Conservation (phyloP, 352 stramenopile species). For the Salisapilia sapeloensis region DNA sequence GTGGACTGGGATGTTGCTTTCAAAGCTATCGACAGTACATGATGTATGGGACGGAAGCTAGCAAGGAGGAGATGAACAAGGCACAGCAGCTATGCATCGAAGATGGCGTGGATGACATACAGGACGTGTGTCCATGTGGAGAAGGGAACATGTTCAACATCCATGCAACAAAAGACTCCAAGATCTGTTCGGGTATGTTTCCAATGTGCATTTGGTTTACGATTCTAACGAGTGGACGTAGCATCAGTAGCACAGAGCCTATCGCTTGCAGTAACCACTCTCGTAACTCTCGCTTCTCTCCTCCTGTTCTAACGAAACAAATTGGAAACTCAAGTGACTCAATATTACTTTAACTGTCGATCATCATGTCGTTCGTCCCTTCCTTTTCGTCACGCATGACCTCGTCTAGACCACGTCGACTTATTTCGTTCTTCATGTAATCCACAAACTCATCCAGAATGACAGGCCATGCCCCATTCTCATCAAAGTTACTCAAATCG, state of each 20-base stretch:
- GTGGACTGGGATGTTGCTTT: conserved; percentile 62
- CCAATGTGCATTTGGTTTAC: too few species aligned
- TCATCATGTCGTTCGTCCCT: conserved; percentile 26
- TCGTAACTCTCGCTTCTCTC: too few species aligned
- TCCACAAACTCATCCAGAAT: conserved; percentile 72
- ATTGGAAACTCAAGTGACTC: too few species aligned
- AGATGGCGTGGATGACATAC: conserved; percentile 15
- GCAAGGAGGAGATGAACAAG: conserved; percentile 22
- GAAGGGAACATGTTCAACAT: conserved; percentile 26
- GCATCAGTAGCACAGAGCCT: too few species aligned
- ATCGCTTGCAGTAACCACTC: too few species aligned
- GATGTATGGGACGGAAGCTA: conserved; percentile 28
- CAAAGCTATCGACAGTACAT: conserved; percentile 73
- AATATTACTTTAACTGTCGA: conserved; percentile 18
- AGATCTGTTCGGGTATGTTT: conserved; percentile 32
- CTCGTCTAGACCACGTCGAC: conserved; percentile 12
- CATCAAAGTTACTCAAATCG: conserved; percentile 73
- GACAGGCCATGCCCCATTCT: conserved; percentile 76
- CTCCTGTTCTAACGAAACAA: too few species aligned
- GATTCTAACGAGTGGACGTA: too few species aligned
- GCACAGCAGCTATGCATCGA: conserved; percentile 29
- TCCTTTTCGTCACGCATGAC: conserved; percentile 31
- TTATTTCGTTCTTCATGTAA: conserved; percentile 41
- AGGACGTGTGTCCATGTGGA: conserved; percentile 30
- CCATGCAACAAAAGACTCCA: conserved; percentile 30